These are phyloP conservation scores for Tillandsia fasciculata DNA, from an alignment of 176 grass and related monocot species.

Conservation along the genomic window DNA sequence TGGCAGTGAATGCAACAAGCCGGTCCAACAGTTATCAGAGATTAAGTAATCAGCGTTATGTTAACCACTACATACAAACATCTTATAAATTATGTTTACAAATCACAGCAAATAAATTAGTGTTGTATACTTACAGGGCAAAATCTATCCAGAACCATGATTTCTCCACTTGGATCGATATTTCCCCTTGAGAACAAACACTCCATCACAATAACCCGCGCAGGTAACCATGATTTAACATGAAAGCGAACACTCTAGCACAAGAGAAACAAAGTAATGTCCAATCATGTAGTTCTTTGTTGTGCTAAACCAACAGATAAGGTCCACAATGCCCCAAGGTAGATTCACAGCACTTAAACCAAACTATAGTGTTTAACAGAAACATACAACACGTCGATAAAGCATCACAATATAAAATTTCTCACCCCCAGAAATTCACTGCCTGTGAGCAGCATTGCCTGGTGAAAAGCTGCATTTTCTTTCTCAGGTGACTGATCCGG, in stretches of 20 bases:
- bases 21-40: too few species aligned
- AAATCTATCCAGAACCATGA: slow-evolving; percentile 78
- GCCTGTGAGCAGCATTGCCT: slow-evolving; percentile 76
- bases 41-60: too few species aligned
- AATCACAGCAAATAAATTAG: background rate
- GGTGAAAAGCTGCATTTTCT: slow-evolving; percentile 76
- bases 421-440: slow-evolving; percentile 86
- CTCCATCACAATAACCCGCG: slow-evolving; percentile 79
- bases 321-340: background rate
- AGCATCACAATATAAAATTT: background rate
- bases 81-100: too few species aligned
- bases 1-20: too few species aligned
- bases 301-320: background rate
- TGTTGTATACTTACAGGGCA: slow-evolving; percentile 59
- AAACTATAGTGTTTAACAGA: background rate
- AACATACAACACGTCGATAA: background rate
- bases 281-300: background rate
- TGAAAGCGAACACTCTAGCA: slow-evolving; percentile 67
- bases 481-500: slow-evolving; percentile 89
- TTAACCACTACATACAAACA: too few species aligned
- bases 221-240: slow-evolving; percentile 88
- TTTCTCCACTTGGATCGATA: slow-evolving; percentile 85
- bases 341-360: background rate
- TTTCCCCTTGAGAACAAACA: slow-evolving; percentile 67
- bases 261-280: slow-evolving; percentile 16